These are phyloP conservation scores for Orobanche coerulescens DNA, from an alignment of 257 asterid species.

Conservation along the genomic window DNA sequence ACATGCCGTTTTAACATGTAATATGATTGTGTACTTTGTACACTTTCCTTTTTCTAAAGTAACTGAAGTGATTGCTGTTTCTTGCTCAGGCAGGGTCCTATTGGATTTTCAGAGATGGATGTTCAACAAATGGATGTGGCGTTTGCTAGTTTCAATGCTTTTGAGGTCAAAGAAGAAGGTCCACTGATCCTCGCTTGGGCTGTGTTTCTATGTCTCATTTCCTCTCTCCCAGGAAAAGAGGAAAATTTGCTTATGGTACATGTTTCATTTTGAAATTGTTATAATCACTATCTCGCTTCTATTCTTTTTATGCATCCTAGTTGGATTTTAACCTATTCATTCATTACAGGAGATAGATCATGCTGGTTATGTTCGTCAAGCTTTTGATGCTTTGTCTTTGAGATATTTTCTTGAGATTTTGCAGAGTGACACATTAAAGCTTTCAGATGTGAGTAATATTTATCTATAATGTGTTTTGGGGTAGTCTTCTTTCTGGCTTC, in stretches of 20 bases:
- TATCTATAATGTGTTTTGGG: slow-evolving; percentile 11
- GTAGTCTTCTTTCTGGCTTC: slow-evolving; percentile 6
- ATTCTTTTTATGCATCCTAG: not conserved
- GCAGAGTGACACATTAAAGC: slow-evolving; percentile 56
- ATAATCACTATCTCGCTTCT: slow-evolving; percentile 7
- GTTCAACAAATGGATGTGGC: slow-evolving; percentile 63
- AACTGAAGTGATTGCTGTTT: slow-evolving; percentile 19
- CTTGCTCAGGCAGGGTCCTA: slow-evolving; percentile 67
- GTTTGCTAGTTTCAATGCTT: slow-evolving; percentile 45
- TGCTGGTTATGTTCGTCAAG: slow-evolving; percentile 77
- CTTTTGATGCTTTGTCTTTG: slow-evolving; percentile 75
- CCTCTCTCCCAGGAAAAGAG: slow-evolving; percentile 77
- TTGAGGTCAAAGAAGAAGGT: slow-evolving; percentile 72
- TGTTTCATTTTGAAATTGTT: slow-evolving; percentile 18
- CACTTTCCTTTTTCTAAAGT: slow-evolving; percentile 18
- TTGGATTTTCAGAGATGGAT: slow-evolving; percentile 66
- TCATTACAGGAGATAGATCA: slow-evolving; percentile 80
- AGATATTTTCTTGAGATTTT: slow-evolving; percentile 70
- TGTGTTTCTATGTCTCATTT: slow-evolving; percentile 76
- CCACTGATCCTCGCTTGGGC: slow-evolving; percentile 95
- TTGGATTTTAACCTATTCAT: slow-evolving; percentile 15
- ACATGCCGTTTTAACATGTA: not conserved
- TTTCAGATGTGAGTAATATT: slow-evolving; percentile 62
- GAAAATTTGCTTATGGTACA: slow-evolving; percentile 59
- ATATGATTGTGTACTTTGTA: not conserved